These are phyloP conservation scores for Phytophthora uliginosa DNA, from an alignment of 352 stramenopile species.

Conservation along the genomic window DNA sequence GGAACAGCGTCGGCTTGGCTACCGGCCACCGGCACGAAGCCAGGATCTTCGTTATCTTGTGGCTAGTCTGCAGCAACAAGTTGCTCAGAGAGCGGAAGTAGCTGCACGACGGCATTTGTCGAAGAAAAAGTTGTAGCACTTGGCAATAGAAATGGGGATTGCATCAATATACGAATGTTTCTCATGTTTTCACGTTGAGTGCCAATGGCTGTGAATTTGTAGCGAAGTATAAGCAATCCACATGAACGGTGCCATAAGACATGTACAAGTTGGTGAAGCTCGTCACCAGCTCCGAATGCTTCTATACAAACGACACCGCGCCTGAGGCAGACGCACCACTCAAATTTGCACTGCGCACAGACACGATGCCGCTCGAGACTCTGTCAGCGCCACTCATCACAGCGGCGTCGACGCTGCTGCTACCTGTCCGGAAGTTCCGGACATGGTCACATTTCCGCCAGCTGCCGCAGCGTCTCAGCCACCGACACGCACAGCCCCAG, in stretches of 20 bases:
- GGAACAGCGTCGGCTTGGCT: background rate
- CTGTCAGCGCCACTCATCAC: no score
- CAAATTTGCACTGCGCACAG: no score
- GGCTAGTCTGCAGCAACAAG: background rate
- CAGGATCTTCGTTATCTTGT: background rate
- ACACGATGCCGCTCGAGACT: no score
- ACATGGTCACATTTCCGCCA: no score
- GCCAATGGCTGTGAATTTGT: background rate
- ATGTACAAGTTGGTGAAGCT: background rate
- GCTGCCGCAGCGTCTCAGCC: no score
- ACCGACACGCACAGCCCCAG: no score
- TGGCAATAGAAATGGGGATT: background rate
- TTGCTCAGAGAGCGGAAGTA: background rate
- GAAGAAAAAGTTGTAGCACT: background rate
- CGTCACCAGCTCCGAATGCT: background rate
- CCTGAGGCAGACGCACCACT: no score
- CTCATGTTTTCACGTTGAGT: background rate
- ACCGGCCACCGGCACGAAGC: background rate
- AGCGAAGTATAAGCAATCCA: background rate
- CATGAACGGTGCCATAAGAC: background rate
- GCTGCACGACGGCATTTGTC: background rate
- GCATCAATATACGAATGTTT: background rate
- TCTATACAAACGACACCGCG: background rate
- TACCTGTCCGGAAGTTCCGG: no score
- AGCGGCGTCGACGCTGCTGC: no score